Base-by-base conservation (phyloP, 2,329 filamentous ascomycete genomes). In the Talaromyces verruculosus region DNA sequence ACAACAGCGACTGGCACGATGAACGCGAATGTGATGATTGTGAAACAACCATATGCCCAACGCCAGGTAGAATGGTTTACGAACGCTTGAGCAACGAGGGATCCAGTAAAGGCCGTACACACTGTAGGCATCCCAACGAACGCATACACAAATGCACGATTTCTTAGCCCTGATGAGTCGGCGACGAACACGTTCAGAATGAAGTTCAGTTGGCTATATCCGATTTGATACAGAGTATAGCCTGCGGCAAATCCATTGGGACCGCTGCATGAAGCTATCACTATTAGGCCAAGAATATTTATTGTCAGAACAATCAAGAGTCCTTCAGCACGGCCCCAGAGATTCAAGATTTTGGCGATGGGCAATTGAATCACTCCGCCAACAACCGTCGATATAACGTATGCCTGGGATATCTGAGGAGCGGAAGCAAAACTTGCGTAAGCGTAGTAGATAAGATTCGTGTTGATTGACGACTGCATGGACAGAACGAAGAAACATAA, bases 241-340 rank as follows among this genome's bases (percentile, higher is more conserved):
- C 86, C 87, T 0, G 87, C 87, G 11, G 87, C 85, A 72, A 88
- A 91, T 0, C 83, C 85, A 70, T 85, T 78, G 8, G 90, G 84
- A 64, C 85, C 85, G 3, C 82, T 80, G 74, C 87, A 89, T 0
- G 80, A 79, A 0, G 89, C 87, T 72, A 89, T 86, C 75, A 91
- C 82, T 67, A 88, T 80, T 59, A 89, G 78, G 10, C 83, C 83
- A 0, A 83, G 65, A 0, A 82, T 77, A 72, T 81, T 82, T 61
- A 84, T 70, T 1, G 76, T 67, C 0, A 85, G 73, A 67, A 84
- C 84, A 41, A 86, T 63, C 2, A 82, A 68, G 67, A 87, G 82
- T n/a, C 84, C 87, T 71, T 88, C 83, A 0, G 86, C 81, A 53
- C 88, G 85, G 39, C 87, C 88, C 83, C 85, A 89, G 25, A 88